Evolutionary conservation across 1,139 yeast species (phyloP), one percentile per base, ranked within the genome.

Genomic region (Yamadazyma buinensis): DNA sequence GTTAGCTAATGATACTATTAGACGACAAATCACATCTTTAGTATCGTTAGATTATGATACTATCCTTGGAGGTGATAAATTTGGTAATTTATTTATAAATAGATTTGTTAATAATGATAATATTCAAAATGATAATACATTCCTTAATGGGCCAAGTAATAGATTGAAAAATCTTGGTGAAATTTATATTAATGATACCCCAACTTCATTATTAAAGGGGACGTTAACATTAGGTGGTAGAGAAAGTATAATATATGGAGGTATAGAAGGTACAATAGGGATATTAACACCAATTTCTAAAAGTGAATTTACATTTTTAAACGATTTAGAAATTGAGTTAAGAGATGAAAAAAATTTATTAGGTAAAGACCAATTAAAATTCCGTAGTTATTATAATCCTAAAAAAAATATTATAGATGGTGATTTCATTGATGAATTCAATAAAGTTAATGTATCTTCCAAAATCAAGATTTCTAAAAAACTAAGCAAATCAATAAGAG

Each of bases 31-130:
- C 3, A 82, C 95, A 0, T 52, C 80, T 2, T 46, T 83, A 30
- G 50, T 66, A 2, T 59, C 76, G 45, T 58, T 92, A 7, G 98
- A 92, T 55, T 72, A 77, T 38, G 80, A 79, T 39, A 87, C 97
- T 0, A 72, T 84, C 0, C 63, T 84, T 26, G 87, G 84, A 1
- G 96, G 96, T n/a, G 98, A 92, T 53, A 82, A 80, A 49, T 88
- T 84, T 59, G 97, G 98, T 1, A 85, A 83, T 48, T 36, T 90
- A 0, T 80, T 82, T 57, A 73, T 85, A 2, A 58, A 85, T 26
- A 62, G 96, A 42, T 57, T 82, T 30, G 75, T 84, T 0, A 58
- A 59, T 15, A 81, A 75, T 39, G 72, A 67, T 30, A 67, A 77
- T n/a, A 32, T 56, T 9, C 58, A 64, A 29, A 58, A 46, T 29